Base-by-base conservation (phyloP, 225 moss, liverwort and hornwort species). In the Thuidium tamariscinum region DNA sequence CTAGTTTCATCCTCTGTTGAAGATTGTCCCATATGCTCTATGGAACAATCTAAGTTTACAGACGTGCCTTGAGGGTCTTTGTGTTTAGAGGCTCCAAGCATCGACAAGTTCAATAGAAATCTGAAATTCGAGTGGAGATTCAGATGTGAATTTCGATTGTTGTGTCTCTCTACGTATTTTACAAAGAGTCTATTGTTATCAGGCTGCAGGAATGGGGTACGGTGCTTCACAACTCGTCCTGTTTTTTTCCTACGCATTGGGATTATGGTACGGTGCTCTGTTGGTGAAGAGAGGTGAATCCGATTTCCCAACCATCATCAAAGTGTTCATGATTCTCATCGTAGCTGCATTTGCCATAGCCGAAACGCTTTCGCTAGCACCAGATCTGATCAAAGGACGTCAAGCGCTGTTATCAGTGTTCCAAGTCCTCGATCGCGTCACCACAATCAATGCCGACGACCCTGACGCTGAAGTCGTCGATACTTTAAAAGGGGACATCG, bases 311-410 rank as follows among this genome's bases (percentile, higher is more conserved):
- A 3, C 59, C 11, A 13, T 91, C 27, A 78, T 93, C 39, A 85
- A 83, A 81, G 89, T 88, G 39, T 91, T 90, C 80, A 22, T 91
- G 80, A 68, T 93, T 57, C 72, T 91, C 80, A 81, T 89, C 68
- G 63, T 90, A 10, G 67, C 91, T 68, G 85, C 90, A 17, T 91
- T 91, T 67, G 85, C 85, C 55, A 42, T 89, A 20, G 83, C 90
- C 30, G 90, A 93, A 76, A 87, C 93, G 17, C 86, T 93, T 49
- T 88, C 93, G 11, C 78, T 93, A 19, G 90, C 90, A 12, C 93
- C 93, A 7, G 91, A 93, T 57, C 63, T 93, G 44, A 68, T 82
- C 32, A 90, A 87, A 69, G 91, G 91, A 20, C 61, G 78, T 14
- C 89, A 88, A 52, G 85, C 91, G 2, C 27, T 93, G 57, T 16